phyloP scores from a whole-genome alignment of 139 green algal species.

The Chlorella sorokiniana region DNA sequence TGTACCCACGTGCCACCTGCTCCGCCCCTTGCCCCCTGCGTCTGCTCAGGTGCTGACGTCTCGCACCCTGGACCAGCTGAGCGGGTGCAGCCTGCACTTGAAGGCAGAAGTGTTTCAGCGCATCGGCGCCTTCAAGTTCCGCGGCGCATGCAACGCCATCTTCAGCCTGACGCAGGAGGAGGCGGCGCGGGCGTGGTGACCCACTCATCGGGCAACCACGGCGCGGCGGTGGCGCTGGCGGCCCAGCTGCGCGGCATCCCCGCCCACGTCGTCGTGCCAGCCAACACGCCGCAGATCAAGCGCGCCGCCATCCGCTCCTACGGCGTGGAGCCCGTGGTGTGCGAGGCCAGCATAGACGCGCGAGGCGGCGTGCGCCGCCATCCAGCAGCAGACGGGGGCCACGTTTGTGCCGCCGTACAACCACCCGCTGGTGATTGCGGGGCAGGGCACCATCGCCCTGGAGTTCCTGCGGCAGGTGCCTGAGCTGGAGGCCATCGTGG shows the following conservation, averaged over 20 bases:
- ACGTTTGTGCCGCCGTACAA: conserved; percentile 83
- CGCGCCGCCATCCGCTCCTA: conserved; percentile 64
- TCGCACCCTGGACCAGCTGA: conserved; percentile 44
- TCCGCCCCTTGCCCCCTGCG: background rate
- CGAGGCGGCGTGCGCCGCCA: conserved; percentile 47
- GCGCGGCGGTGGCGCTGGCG: conserved; percentile 57
- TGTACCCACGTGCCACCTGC: background rate
- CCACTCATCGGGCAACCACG: conserved; percentile 80
- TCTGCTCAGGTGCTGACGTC: conserved; percentile 47
- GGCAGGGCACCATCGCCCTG: conserved; percentile 84
- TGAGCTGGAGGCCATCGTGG: conserved; percentile 76
- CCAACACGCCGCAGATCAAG: conserved; percentile 70
- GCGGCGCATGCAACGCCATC: conserved; percentile 75
- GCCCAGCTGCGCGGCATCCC: conserved; percentile 65
- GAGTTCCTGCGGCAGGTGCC: conserved; percentile 80
- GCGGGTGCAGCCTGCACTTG: conserved; percentile 59
- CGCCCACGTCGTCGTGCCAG: conserved; percentile 77
- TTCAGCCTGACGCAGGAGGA: conserved; percentile 56
- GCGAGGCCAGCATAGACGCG: conserved; percentile 72
- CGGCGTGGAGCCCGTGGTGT: conserved; percentile 62
- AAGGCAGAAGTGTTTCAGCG: conserved; percentile 80
- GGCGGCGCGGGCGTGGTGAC: conserved; percentile 63
- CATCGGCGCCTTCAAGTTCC: conserved; percentile 71
- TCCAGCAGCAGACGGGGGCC: conserved; percentile 64
- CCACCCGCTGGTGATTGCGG: conserved; percentile 65